Conservation (phyloP, 768 basidiomycete species). For the Suillus subaureus region DNA sequence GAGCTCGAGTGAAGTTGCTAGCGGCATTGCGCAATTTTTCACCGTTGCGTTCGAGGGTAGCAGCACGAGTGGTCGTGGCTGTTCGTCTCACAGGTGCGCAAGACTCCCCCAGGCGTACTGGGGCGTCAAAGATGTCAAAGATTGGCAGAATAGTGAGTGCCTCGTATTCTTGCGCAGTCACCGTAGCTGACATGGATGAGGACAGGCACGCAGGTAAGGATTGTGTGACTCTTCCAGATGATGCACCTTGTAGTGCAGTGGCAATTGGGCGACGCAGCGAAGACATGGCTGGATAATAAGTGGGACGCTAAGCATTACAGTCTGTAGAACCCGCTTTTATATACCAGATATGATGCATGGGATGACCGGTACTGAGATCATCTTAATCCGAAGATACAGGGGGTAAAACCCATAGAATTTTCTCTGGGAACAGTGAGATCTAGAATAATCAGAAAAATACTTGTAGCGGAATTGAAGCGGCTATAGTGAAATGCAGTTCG, state of each 20-base stretch:
- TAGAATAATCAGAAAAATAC: conserved; percentile 2
- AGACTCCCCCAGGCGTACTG: conserved; percentile 41
- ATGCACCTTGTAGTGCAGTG: conserved; percentile 9
- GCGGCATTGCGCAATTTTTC: conserved; percentile 9
- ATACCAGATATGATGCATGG: conserved; percentile 2
- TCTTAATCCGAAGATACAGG: conserved; percentile 2
- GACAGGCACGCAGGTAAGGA: conserved; percentile 20
- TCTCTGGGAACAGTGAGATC: conserved; percentile 3
- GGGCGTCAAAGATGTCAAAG: conserved; percentile 56
- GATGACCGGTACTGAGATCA: conserved; percentile 6
- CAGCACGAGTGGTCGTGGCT: conserved; percentile 8
- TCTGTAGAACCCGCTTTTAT: conserved; percentile 21
- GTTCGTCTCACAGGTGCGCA: conserved; percentile 27
- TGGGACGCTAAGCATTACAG: not conserved
- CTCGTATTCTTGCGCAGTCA: conserved; percentile 4
- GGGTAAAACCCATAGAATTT: not conserved
- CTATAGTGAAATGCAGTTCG: conserved; percentile 11
- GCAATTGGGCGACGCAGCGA: conserved; percentile 13
- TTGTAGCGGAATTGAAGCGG: conserved; percentile 25
- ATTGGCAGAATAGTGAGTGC: conserved; percentile 34
- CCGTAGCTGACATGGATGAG: conserved; percentile 12
- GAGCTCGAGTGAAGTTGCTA: conserved; percentile 19
- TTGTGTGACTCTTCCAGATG: conserved; percentile 15
- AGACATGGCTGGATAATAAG: conserved; percentile 18
- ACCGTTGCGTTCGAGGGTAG: conserved; percentile 15